A percentile compares a stretch with the other conserved stretches of the same genome.
Evolutionary conservation across 192 early-diverging fungal species (phyloP).

Genomic region (Tieghemiomyces parasiticus): DNA sequence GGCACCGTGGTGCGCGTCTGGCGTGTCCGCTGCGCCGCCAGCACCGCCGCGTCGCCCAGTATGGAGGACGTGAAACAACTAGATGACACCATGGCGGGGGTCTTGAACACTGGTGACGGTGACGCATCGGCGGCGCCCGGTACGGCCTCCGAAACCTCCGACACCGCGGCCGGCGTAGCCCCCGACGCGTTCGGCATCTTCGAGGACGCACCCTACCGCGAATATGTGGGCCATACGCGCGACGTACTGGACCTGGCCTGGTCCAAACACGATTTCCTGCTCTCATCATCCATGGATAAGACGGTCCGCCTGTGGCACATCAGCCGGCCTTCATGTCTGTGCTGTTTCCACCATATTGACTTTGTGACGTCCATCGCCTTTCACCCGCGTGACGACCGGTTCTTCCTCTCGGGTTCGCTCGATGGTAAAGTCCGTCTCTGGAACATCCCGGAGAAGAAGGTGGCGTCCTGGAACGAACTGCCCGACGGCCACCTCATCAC

Average conservation of each 20-base stretch:
- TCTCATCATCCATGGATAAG: constrained; percentile 68
- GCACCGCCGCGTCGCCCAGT: constrained; percentile 6
- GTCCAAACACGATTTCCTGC: constrained; percentile 65
- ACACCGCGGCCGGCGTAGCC: neutral
- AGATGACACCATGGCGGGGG: too few relatives aligned
- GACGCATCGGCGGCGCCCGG: too few relatives aligned
- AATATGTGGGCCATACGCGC: constrained; percentile 55
- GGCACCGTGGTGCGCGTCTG: constrained; percentile 54
- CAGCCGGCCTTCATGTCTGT: constrained; percentile 51
- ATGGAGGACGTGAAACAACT: constrained; percentile 13
- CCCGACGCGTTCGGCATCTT: constrained; percentile 24
- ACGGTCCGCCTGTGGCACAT: constrained; percentile 81
- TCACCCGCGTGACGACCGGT: constrained; percentile 68
- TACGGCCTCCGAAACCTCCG: neutral
- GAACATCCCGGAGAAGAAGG: constrained; percentile 64
- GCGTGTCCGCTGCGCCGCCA: constrained; percentile 27
- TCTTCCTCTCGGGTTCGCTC: constrained; percentile 65
- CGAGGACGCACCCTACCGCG: constrained; percentile 48
- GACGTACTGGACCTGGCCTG: constrained; percentile 56
- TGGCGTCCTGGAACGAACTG: constrained; percentile 61
- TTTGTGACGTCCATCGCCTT: constrained; percentile 67
- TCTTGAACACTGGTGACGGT: too few relatives aligned
- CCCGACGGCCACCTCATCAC: constrained; percentile 58
- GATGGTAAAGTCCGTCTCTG: constrained; percentile 69
- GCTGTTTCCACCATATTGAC: constrained; percentile 62